Evolutionary conservation across 129 eudicot genomes (phyloP), one percentile per base, ranked within the genome.

Genomic region (Kitagawia praeruptora): DNA sequence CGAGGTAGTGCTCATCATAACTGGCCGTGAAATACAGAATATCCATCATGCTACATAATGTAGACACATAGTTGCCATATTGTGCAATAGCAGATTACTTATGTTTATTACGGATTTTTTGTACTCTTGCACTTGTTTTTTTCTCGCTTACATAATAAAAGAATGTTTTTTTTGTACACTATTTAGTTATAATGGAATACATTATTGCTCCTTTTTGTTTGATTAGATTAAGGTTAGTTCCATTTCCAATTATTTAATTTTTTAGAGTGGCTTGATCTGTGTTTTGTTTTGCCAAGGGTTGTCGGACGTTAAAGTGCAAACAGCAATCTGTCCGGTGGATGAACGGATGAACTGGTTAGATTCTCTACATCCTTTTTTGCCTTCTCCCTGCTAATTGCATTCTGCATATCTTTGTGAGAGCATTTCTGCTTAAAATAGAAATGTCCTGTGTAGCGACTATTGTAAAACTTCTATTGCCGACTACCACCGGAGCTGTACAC

Each of bases 1-100:
- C 89, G 78, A 83, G 97, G 98, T 95, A 82, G 38, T 8, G 28
- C 28, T 73, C 53, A 31, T 31, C 34, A 73, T 44, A 3, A 8
- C 5, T 38, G 45, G 3, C 21, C 12, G 54, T n/a, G 0, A 8
- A 58, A 8, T n/a, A 23, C 13, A n/a, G 31, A n/a, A n/a, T 13
- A 9, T 8, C 1, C 25, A 42, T 12, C 37, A 10, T 44, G 12
- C 28, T 44, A 42, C 34, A 21, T 44, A 2, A 58, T 23, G 31
- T 21, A 23, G 67, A 8, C 67, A 58, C 25, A 39, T 7, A 40
- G 27, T 40, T 18, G 25, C 15, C 4, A 21, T 40, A 9, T 38
- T 34, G 74, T 34, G 19, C 34, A 31, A 31, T 34, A 11, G 5
- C 42, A 28, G 74, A 5, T 69, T 4, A 31, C 42, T 2, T 37